Conservation (phyloP, 2,329 filamentous ascomycete genomes). For the Xylariales sp. region DNA sequence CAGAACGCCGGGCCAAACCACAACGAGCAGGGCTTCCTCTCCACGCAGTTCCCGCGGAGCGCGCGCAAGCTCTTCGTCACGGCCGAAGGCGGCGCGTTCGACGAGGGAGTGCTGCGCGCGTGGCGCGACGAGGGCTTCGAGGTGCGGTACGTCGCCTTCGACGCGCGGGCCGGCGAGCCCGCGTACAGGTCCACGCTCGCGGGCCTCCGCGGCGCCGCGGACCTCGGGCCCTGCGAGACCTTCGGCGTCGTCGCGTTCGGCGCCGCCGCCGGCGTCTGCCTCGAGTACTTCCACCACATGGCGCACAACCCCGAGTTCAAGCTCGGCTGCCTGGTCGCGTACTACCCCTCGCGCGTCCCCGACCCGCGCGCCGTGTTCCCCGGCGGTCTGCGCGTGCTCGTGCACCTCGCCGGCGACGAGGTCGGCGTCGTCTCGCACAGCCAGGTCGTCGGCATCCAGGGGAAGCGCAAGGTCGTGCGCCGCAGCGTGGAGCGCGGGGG, state of each 20-base stretch:
- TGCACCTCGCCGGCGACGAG: slow-evolving; percentile 56
- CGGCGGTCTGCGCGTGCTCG: slow-evolving; percentile 53
- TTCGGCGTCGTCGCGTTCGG: slow-evolving; percentile 60
- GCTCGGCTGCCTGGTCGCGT: slow-evolving; percentile 57
- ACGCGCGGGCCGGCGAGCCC: slow-evolving; percentile 44
- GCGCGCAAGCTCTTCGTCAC: slow-evolving; percentile 57
- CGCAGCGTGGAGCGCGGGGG: slow-evolving; percentile 52
- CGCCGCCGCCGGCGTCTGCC: slow-evolving; percentile 56
- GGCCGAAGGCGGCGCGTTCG: slow-evolving; percentile 57
- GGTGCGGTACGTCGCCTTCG: slow-evolving; percentile 57
- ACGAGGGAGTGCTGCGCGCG: slow-evolving; percentile 51
- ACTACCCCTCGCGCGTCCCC: slow-evolving; percentile 59
- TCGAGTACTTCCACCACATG: slow-evolving; percentile 58
- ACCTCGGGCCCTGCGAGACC: slow-evolving; percentile 56
- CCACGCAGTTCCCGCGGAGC: slow-evolving; percentile 53
- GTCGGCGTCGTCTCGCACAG: slow-evolving; percentile 56
- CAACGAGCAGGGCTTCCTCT: slow-evolving; percentile 57
- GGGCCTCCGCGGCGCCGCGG: slow-evolving; percentile 47
- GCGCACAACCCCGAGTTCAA: slow-evolving; percentile 59
- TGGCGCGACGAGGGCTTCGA: slow-evolving; percentile 59
- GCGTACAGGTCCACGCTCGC: slow-evolving; percentile 52
- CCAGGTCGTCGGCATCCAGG: slow-evolving; percentile 60
- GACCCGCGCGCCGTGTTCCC: slow-evolving; percentile 57
- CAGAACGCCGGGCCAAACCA: slow-evolving; percentile 48
- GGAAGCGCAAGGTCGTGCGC: slow-evolving; percentile 53